Evolutionary conservation across 495 filamentous ascomycete genomes (phyloP).

Genomic region (Delitschia confertaspora): DNA sequence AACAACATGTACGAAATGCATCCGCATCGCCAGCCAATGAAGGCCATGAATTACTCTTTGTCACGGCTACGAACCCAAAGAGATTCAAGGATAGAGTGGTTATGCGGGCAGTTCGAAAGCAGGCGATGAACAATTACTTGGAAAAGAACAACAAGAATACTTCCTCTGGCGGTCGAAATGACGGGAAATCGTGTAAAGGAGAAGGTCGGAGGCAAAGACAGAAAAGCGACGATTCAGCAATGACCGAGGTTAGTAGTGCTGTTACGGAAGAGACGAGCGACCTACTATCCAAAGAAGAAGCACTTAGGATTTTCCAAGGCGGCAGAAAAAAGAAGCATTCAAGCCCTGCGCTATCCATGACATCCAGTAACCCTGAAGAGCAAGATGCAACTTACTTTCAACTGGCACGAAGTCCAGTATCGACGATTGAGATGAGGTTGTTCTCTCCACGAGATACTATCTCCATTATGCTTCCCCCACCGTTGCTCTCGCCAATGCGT

Average conservation of each 20-base stretch:
- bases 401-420: background rate
- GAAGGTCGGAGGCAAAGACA: background rate
- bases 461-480: constrained; percentile 3
- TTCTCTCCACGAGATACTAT: too few relatives aligned
- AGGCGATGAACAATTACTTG: constrained; percentile 25
- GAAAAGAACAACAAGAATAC: constrained; percentile 11
- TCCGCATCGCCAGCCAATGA: constrained; percentile 4
- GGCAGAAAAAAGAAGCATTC: background rate
- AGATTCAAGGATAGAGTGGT: constrained; percentile 15
- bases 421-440: constrained; percentile 5
- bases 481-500: constrained; percentile 9
- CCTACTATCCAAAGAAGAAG: constrained; percentile 6
- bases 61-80: constrained; percentile 21
- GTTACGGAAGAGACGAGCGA: too few relatives aligned
- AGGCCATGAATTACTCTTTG: constrained; percentile 13
- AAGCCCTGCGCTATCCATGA: background rate
- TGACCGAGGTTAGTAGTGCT: background rate
- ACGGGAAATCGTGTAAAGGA: background rate
- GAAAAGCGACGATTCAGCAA: constrained; percentile 12
- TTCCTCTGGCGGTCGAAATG: background rate
- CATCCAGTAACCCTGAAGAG: background rate
- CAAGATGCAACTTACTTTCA: background rate
- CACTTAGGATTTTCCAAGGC: background rate
- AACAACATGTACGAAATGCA: constrained; percentile 1
- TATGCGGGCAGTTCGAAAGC: constrained; percentile 26